Base-by-base conservation (phyloP, 495 filamentous ascomycete species). In the Lentithecium fluviatile region DNA sequence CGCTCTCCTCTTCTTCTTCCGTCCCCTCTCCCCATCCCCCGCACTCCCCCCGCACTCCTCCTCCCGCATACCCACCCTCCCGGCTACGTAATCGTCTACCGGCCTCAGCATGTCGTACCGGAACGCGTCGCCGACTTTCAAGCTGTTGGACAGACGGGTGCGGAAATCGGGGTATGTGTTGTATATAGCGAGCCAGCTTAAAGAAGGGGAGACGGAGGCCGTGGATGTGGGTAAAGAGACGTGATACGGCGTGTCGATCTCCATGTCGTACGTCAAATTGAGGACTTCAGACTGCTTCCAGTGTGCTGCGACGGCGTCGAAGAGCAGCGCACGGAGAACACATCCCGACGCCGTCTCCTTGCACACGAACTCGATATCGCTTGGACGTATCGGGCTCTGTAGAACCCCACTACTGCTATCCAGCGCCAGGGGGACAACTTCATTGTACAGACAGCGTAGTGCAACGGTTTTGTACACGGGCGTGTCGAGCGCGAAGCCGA, bases 321-420 rank as follows among this genome's bases (percentile, higher is more conserved):
- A 55, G 17, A 55, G 21, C 13, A 55, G 2, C 8, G 12, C 8
- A 13, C 52, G 52, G 21, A 55, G 52, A 2, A 40, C 52, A n/a
- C 32, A 43, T n/a, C 23, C 29, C 21, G 24, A 8, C 13, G 21
- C 23, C 2, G 48, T 51, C 8, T 29, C 6, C 21, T 2, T 15
- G 15, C 48, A 51, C 15, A 51, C 29, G 24, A 29, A 51, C n/a
- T 26, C 48, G 48, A 51, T 51, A 20, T 51, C 48, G 7, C 2
- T 15, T 2, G 48, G 23, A 36, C 48, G 48, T 8, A 51, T 51
- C 2, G 48, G 48, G 2, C 20, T 26, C 13, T 24, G 2, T 8
- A 20, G 17, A 1, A 15, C 23, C 2, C 23, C 29, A 32, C 11
- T 51, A 8, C 12, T 11, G 6, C 21, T 20, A 32, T 51, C 12